Conservation (phyloP, 2,329 filamentous ascomycete genomes). For the Fusarium nelsonii region DNA sequence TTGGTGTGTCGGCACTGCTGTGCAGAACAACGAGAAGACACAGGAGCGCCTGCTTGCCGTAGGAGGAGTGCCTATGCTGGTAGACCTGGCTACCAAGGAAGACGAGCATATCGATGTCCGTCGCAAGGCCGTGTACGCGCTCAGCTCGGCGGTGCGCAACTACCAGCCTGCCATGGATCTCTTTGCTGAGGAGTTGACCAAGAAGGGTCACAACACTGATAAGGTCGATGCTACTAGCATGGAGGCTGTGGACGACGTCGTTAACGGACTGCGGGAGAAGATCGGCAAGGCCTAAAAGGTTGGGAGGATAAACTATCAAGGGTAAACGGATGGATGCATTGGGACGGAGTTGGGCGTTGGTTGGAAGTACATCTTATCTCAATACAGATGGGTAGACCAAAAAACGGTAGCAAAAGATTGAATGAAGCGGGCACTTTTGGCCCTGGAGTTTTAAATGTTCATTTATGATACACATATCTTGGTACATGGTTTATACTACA, state of each 20-base stretch:
- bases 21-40: slow-evolving; percentile 91
- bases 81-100: slow-evolving; percentile 71
- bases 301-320: slow-evolving; percentile 5
- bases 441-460: slow-evolving; percentile 38
- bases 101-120: slow-evolving; percentile 74
- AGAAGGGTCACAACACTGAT: slow-evolving; percentile 65
- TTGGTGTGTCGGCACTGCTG: slow-evolving; percentile 94
- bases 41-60: slow-evolving; percentile 77
- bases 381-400: slow-evolving; percentile 18
- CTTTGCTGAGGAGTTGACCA: slow-evolving; percentile 71
- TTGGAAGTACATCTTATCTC: slow-evolving; percentile 9
- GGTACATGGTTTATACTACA: slow-evolving; percentile 52
- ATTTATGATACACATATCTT: slow-evolving; percentile 53
- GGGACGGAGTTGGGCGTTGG: slow-evolving; percentile 54
- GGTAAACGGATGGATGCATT: slow-evolving; percentile 48
- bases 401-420: slow-evolving; percentile 20
- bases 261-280: slow-evolving; percentile 73
- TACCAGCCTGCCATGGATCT: slow-evolving; percentile 85
- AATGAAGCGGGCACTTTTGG: slow-evolving; percentile 33
- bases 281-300: slow-evolving; percentile 51
- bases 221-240: slow-evolving; percentile 87
- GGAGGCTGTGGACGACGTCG: slow-evolving; percentile 83
- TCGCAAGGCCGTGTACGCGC: slow-evolving; percentile 88
- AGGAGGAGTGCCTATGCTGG: slow-evolving; percentile 78
- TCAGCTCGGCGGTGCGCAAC: slow-evolving; percentile 88